Base-by-base conservation (phyloP, 2,329 filamentous ascomycete genomes). In the Sporothrix sp. region DNA sequence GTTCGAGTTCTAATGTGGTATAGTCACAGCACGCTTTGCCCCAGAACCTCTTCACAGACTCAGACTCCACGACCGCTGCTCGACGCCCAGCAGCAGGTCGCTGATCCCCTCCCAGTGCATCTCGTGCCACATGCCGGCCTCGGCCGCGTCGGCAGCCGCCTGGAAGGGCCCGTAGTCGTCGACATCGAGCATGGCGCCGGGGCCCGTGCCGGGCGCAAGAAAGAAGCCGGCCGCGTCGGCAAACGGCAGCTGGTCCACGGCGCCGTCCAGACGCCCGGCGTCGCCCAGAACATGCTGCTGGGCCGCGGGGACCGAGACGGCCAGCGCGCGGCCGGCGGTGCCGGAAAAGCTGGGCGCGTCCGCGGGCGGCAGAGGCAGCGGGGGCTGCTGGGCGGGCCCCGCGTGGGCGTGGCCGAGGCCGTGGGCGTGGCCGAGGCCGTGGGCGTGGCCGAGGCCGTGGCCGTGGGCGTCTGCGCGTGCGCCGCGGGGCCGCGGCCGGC, bases 101-200 rank as follows among this genome's bases (percentile, higher is more conserved):
- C 46, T 48, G 14, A 48, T 48, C 2, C 46, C 46, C 16, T 48
- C 46, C 46, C 46, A 48, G 46, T 48, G 46, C 46, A 40, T 40
- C 46, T 48, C 46, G 25, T 48, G 46, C 46, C 46, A 48, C 33
- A 48, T 21, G 25, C 46, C 33, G 5, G 35, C 23, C 18, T 48
- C 46, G 11, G 35, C 36, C 6, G 36, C 35, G 6, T 48, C 35
- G 11, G 35, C 46, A 3, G 46, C 35, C 14, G 35, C 36, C 46
- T 48, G 46, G 36, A 48, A 48, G 21, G 46, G 35, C 4, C 46
- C 46, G 18, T 39, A 48, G 46, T 27, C 46, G 10, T 36, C 35
- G 10, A 16, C 40, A 7, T 43, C 40, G 4, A 43, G 16, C 27
- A 43, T 9, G 5, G 27, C 20, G 16, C 16, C 21, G 10, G 35